These are phyloP conservation scores for Ascochyta pisi DNA, from an alignment of 2,329 filamentous ascomycete genomes.

Conservation along the genomic window DNA sequence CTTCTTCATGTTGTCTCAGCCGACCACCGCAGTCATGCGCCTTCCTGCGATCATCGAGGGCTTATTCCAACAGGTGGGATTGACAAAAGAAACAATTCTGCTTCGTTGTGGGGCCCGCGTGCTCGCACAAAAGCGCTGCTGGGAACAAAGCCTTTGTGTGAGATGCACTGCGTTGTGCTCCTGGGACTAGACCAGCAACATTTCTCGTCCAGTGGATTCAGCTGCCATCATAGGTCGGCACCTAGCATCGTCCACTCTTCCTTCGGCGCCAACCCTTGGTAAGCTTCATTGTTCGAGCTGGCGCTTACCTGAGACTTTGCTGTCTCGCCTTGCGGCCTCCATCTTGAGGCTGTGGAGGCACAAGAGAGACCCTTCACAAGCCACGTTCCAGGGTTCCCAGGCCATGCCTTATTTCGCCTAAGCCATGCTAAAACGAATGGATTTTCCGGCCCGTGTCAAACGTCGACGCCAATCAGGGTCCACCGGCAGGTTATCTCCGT, in stretches of 20 bases:
- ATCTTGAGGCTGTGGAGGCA: conserved; percentile 21
- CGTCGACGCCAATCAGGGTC: conserved; percentile 15
- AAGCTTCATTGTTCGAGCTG: background rate
- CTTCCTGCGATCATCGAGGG: conserved; percentile 5
- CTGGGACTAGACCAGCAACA: background rate
- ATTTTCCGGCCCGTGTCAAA: conserved; percentile 24
- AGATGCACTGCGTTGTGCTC: background rate
- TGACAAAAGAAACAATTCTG: background rate
- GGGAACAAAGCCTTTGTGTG: background rate
- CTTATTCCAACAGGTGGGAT: background rate
- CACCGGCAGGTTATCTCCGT: conserved; percentile 10
- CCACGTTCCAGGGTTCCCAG: conserved; percentile 22
- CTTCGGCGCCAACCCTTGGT: background rate
- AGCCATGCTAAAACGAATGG: conserved; percentile 11
- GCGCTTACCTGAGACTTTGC: conserved; percentile 14
- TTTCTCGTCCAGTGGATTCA: background rate
- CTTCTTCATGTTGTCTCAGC: conserved; percentile 14
- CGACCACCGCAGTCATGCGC: conserved; percentile 23
- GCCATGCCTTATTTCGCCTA: conserved; percentile 21
- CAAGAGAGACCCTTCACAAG: conserved; percentile 15
- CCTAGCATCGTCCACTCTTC: background rate
- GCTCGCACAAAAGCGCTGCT: background rate
- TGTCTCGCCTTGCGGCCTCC: conserved; percentile 14
- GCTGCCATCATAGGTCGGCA: background rate
- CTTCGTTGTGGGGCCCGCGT: background rate